A percentile compares a stretch with the other conserved stretches of the same genome.
These are phyloP conservation scores for Phytophthora brassicae DNA, from an alignment of 352 stramenopile species.

Conservation along the genomic window DNA sequence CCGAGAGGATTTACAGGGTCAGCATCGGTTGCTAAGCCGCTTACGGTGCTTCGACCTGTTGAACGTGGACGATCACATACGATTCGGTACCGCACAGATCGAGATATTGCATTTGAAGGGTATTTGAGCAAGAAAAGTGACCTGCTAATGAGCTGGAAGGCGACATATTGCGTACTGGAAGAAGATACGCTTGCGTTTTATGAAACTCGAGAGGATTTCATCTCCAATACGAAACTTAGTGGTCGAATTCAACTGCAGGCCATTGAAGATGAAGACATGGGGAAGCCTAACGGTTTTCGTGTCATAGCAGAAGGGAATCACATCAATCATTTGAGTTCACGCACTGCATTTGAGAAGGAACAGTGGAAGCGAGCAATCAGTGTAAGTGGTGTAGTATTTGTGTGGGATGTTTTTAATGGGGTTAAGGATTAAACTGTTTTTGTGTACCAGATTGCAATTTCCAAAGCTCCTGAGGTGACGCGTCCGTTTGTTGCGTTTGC, in stretches of 20 bases:
- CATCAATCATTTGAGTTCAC: conserved; percentile 69
- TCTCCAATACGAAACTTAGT: conserved; percentile 76
- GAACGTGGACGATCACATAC: conserved; percentile 60
- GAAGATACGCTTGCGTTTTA: conserved; percentile 79
- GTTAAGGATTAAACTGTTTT: neutral
- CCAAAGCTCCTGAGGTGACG: conserved; percentile 44
- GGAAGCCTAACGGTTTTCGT: conserved; percentile 70
- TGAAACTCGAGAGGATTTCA: conserved; percentile 82
- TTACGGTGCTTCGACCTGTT: conserved; percentile 7
- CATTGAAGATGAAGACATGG: conserved; percentile 67
- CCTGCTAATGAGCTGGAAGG: conserved; percentile 67
- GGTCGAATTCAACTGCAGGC: conserved; percentile 69
- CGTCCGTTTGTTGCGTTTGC: conserved; percentile 66
- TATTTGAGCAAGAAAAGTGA: conserved; percentile 88
- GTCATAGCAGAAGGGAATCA: conserved; percentile 69
- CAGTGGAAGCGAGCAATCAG: conserved; percentile 79
- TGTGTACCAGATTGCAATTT: conserved; percentile 53
- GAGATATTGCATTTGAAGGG: conserved; percentile 79
- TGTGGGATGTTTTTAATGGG: neutral
- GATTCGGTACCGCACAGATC: conserved; percentile 62
- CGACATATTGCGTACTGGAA: conserved; percentile 77
- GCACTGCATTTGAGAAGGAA: conserved; percentile 78
- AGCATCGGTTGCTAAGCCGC: neutral
- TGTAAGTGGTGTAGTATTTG: conserved; percentile 26
- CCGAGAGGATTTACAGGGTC: conserved; percentile 8